Evolutionary conservation across 352 stramenopile genomes (phyloP).

Genomic region (Globisporangium okanoganense): DNA sequence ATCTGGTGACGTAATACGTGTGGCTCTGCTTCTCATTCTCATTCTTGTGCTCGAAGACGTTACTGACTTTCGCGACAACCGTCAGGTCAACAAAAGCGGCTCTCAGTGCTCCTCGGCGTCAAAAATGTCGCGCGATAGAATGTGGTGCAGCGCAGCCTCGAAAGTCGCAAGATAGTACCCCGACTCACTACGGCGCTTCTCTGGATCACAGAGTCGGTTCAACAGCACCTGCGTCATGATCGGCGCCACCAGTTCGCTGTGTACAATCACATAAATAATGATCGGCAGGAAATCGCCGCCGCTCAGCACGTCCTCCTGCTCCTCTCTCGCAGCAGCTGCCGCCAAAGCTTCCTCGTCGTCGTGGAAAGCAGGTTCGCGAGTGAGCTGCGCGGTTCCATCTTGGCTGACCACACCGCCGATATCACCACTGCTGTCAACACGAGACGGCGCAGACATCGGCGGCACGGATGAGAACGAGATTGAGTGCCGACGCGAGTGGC

Average conservation of each 20-base stretch:
- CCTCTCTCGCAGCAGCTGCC: constrained; percentile 5
- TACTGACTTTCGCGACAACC: no score
- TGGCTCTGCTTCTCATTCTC: no score
- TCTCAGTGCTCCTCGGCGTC: constrained; percentile 15
- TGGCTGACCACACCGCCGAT: neutral
- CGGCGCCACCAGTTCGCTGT: constrained; percentile 65
- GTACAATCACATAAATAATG: constrained; percentile 89
- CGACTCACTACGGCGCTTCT: constrained; percentile 82
- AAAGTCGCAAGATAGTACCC: constrained; percentile 87
- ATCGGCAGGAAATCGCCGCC: constrained; percentile 86
- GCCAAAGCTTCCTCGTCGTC: constrained; percentile 12
- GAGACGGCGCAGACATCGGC: constrained; percentile 8
- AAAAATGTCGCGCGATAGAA: constrained; percentile 55
- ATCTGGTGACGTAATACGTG: no score
- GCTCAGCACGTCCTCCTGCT: constrained; percentile 69
- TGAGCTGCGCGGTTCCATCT: neutral
- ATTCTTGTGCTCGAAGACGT: no score
- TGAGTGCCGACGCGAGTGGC: constrained; percentile 39
- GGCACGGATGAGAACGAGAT: constrained; percentile 19
- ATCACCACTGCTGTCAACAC: neutral
- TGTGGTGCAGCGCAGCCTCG: constrained; percentile 77
- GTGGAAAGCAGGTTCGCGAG: constrained; percentile 4
- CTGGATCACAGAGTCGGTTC: constrained; percentile 78
- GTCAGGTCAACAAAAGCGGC: neutral
- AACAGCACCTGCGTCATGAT: constrained; percentile 82